Evolutionary conservation across 192 early-diverging fungal species (phyloP), one percentile per base, ranked within the genome.

Genomic region (Gryganskiella cystojenkinii): DNA sequence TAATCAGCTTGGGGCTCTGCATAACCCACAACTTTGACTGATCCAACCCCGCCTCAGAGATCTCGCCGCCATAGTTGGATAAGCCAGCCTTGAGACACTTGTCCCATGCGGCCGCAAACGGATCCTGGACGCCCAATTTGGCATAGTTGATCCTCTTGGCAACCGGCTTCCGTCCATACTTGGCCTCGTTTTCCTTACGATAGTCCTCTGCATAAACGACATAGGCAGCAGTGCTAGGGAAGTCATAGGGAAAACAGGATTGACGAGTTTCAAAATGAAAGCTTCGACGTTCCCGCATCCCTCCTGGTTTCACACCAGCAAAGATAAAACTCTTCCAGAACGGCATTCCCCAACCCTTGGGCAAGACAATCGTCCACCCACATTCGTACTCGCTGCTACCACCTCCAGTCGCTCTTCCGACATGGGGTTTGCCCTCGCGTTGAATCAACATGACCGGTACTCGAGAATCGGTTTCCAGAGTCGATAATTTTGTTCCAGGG

Each of bases 301-400:
- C 96, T 31, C 89, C 91, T 3, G 90, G 89, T 53, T 93, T 86
- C 1, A 92, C 93, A 14, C 97, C 97, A 2, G 93, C 93, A 84
- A 95, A 97, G 20, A 92, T 81, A 22, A 99, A 83, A 17, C 90
- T 86, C 80, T 94, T 90, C 95, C 95, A 98, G 64, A 99, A 89
- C 11, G 88, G 66, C 84, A 93, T 92, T 9, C 88, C 95, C 91
- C 92, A 96, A 0, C 90, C 90, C n/a, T 83, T 80, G 15, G 95
- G 94, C 8, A 95, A 73, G 31, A 97, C 74, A 20, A 98, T 42
- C 22, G 92, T 92, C 95, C 95, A 96, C 0, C 95, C 95, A 55
- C 90, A 80, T 14, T 79, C 70, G 31, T 69, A 83, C 60, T 89
- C 89, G 11, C 79, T 84, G 28, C 76, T 83, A 6, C 73, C 79